These are phyloP conservation scores for Xylariaceae sp. DNA, from an alignment of 2,329 filamentous ascomycete genomes.

Conservation along the genomic window DNA sequence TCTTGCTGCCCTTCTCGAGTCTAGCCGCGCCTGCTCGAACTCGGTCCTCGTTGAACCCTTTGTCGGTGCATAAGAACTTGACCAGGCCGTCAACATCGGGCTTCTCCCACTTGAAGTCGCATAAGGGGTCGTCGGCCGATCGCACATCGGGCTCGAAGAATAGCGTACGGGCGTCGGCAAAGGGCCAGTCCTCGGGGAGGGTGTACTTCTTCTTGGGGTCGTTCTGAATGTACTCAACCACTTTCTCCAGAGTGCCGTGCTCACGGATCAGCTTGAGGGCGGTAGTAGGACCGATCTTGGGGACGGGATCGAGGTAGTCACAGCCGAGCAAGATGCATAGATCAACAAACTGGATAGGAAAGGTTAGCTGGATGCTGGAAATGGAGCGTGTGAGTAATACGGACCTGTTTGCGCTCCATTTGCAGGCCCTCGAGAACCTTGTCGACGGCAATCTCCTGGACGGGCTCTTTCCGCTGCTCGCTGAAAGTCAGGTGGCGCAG, in stretches of 20 bases:
- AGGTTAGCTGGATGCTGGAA: conserved; percentile 7
- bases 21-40: conserved; percentile 75
- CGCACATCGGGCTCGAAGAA: conserved; percentile 91
- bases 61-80: conserved; percentile 85
- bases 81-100: conserved; percentile 88
- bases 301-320: conserved; percentile 95
- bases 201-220: conserved; percentile 76
- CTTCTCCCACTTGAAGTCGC: conserved; percentile 97
- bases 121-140: conserved; percentile 74
- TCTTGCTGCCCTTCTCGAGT: conserved; percentile 87
- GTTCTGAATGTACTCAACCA: conserved; percentile 75
- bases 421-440: conserved; percentile 80
- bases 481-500: conserved; percentile 93
- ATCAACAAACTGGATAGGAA: conserved; percentile 73
- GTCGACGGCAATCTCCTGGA: conserved; percentile 88
- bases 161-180: conserved; percentile 81
- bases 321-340: conserved; percentile 96
- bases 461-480: conserved; percentile 95
- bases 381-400: conserved; percentile 9
- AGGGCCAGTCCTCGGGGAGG: conserved; percentile 96
- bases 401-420: conserved; percentile 83
- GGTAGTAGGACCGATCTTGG: conserved; percentile 87
- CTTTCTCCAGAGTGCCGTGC: conserved; percentile 79
- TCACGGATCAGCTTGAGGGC: conserved; percentile 93
- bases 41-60: conserved; percentile 94